Evolutionary conservation across 106 monocot species (phyloP).

Genomic region (Allium sativum): DNA sequence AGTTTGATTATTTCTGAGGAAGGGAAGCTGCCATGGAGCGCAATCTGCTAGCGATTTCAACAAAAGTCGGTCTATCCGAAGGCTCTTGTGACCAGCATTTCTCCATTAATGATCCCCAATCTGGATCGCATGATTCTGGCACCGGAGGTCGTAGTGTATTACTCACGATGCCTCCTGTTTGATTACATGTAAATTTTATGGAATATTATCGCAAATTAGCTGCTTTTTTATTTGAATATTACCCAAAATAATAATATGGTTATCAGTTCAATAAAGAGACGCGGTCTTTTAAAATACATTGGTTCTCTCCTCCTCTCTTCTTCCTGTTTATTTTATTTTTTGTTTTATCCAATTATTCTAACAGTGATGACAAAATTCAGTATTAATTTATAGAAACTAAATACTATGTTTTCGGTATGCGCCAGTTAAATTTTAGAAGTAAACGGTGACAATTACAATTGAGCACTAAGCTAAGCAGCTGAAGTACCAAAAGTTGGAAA

Average conservation of each 20-base stretch:
- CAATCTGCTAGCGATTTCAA: constrained; percentile 52
- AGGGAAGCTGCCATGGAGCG: constrained; percentile 62
- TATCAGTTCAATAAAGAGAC: no score
- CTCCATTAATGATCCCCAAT: constrained; percentile 85
- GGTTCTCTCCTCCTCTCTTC: no score
- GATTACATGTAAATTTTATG: constrained; percentile 9
- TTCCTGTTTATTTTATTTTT: no score
- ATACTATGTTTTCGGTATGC: no score
- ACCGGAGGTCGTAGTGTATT: constrained; percentile 69
- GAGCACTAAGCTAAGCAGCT: no score
- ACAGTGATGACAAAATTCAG: no score
- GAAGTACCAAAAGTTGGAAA: background rate
- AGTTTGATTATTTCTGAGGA: constrained; percentile 2
- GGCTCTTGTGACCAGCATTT: constrained; percentile 81
- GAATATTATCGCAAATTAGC: background rate
- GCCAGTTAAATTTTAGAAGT: no score
- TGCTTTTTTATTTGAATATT: no score
- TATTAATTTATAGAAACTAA: background rate
- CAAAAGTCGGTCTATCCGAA: constrained; percentile 66
- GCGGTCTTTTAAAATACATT: no score
- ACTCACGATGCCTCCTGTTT: constrained; percentile 72
- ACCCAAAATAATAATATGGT: no score
- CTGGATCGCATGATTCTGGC: constrained; percentile 62
- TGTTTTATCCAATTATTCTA: no score
- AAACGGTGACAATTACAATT: no score